These are phyloP conservation scores for Patellifolia procumbens DNA, from an alignment of 179 eudicot genomes.

Conservation along the genomic window DNA sequence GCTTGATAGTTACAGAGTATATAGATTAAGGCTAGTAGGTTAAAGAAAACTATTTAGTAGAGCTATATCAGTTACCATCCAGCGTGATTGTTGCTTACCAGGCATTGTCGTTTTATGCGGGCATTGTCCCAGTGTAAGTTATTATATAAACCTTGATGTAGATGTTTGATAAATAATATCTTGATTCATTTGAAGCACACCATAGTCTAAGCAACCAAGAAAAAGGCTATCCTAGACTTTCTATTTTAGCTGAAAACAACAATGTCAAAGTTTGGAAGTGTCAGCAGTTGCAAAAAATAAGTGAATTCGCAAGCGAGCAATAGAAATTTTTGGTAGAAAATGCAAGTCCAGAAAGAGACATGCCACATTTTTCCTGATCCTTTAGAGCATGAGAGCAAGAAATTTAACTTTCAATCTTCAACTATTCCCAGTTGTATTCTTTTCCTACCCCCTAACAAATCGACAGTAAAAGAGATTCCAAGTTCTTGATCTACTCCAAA, in stretches of 20 bases:
- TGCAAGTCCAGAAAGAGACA: background rate
- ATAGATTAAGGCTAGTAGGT: conserved; percentile 34
- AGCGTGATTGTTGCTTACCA: conserved; percentile 27
- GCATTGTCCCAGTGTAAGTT: conserved; percentile 31
- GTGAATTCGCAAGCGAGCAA: background rate
- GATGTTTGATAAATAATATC: conserved; percentile 31
- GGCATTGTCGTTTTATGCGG: conserved; percentile 24
- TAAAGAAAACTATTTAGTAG: conserved; percentile 17
- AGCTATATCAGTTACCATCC: conserved; percentile 20
- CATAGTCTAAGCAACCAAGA: background rate
- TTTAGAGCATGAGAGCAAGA: background rate
- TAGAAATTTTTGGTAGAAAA: background rate
- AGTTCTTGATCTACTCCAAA: background rate
- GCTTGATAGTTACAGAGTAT: conserved; percentile 39
- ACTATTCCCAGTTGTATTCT: background rate
- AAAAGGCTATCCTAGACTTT: background rate
- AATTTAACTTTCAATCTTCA: background rate
- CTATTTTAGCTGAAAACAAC: background rate
- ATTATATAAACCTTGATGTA: conserved; percentile 30
- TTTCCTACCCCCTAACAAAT: background rate
- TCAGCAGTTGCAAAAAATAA: background rate
- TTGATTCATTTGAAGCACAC: conserved; percentile 9
- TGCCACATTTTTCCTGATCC: background rate
- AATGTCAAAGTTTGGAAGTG: background rate
- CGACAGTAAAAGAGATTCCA: background rate